A percentile compares a stretch with the other conserved stretches of the same genome.
phyloP scores from a whole-genome alignment of 2,329 filamentous ascomycete genomes.

The Fusarium verticillioides region DNA sequence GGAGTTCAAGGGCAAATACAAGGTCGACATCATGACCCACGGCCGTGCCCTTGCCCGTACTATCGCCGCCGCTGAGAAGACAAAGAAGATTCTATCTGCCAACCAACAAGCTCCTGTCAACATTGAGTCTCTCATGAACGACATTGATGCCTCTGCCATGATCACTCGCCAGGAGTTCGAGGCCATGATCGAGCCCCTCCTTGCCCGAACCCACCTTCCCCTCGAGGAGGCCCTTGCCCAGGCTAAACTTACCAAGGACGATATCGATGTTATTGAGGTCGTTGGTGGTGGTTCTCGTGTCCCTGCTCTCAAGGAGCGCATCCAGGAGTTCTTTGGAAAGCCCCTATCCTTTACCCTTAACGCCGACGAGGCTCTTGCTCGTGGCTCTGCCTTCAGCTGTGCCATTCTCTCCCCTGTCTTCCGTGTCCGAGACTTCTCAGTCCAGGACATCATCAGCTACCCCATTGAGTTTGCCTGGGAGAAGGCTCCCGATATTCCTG shows the following conservation, averaged over 20 bases:
- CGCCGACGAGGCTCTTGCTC: conserved; percentile 95
- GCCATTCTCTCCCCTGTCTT: conserved; percentile 97
- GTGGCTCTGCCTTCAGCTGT: conserved; percentile 96
- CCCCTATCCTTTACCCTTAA: conserved; percentile 94
- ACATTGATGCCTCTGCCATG: conserved; percentile 88
- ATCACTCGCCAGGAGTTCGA: conserved; percentile 96
- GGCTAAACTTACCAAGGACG: conserved; percentile 88
- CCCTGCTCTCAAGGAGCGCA: conserved; percentile 88
- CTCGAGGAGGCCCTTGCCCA: conserved; percentile 94
- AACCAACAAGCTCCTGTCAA: conserved; percentile 93
- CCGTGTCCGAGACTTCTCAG: conserved; percentile 96
- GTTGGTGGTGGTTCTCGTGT: conserved; percentile 96
- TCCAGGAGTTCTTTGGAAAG: conserved; percentile 94
- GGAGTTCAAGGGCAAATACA: conserved; percentile 98
- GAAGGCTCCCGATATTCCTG: conserved; percentile 96
- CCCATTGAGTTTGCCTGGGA: conserved; percentile 99
- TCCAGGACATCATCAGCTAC: conserved; percentile 98
- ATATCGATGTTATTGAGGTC: conserved; percentile 93
- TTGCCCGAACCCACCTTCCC: conserved; percentile 76
- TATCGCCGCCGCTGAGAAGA: conserved; percentile 89
- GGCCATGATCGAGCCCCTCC: conserved; percentile 85
- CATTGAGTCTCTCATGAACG: conserved; percentile 99
- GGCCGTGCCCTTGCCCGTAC: conserved; percentile 90
- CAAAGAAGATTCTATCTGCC: conserved; percentile 98
- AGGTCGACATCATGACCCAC: conserved; percentile 93